A percentile compares a stretch with the other conserved stretches of the same genome.
Conservation (phyloP, 192 early-diverging fungal species). For the Radiomyces spectabilis region DNA sequence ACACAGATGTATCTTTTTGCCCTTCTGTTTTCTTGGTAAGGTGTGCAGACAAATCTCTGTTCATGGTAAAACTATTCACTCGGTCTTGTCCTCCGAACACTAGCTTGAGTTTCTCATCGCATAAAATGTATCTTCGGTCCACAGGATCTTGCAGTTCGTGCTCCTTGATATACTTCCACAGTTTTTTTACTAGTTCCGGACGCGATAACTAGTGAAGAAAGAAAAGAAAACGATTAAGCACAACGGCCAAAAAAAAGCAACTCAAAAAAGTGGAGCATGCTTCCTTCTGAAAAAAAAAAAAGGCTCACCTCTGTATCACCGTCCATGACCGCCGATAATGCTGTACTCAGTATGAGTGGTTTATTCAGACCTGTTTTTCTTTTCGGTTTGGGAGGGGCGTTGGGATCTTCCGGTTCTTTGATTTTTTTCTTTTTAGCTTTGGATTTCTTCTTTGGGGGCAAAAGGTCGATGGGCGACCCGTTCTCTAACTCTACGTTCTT, state of each 20-base stretch:
- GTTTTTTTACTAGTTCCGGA: slow-evolving; percentile 49
- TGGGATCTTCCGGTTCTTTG: slow-evolving; percentile 11
- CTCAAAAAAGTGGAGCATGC: background rate
- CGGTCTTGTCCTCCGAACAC: slow-evolving; percentile 43
- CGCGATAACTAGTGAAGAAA: slow-evolving; percentile 40
- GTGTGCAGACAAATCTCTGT: slow-evolving; percentile 48
- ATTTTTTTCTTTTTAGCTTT: slow-evolving; percentile 13
- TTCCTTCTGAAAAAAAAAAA: background rate
- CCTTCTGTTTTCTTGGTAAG: slow-evolving; percentile 32
- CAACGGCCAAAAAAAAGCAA: background rate
- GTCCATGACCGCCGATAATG: slow-evolving; percentile 30
- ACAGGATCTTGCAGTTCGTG: slow-evolving; percentile 45
- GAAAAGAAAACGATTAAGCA: background rate
- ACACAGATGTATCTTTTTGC: background rate
- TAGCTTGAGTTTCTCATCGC: slow-evolving; percentile 39
- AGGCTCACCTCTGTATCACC: slow-evolving; percentile 31
- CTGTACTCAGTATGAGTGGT: slow-evolving; percentile 34
- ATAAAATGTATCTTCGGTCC: slow-evolving; percentile 45
- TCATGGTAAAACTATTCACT: slow-evolving; percentile 55
- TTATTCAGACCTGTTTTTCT: slow-evolving; percentile 38
- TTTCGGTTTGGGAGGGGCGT: slow-evolving; percentile 28
- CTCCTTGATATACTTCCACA: slow-evolving; percentile 56
- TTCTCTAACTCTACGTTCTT: background rate
- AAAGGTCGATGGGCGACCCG: background rate
- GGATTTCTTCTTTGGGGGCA: background rate